phyloP scores from a whole-genome alignment of 768 basidiomycete genomes.

The Hydnomerulius pinastri region DNA sequence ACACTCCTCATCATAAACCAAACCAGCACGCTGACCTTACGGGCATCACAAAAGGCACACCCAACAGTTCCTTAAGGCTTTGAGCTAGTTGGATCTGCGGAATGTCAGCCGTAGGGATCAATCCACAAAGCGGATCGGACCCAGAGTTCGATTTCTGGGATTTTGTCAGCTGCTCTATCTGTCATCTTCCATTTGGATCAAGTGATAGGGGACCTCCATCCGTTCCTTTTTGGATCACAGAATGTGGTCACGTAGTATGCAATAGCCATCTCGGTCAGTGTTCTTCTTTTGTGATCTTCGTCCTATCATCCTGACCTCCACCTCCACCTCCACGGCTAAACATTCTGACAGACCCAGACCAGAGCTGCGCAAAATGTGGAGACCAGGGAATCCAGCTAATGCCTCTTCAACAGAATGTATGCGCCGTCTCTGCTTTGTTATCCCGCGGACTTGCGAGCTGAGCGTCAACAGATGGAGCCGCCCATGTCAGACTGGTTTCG shows the following conservation, averaged over 20 bases:
- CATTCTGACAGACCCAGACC: constrained; percentile 57
- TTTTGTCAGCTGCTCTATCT: constrained; percentile 70
- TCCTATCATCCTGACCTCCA: not conserved
- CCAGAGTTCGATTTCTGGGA: constrained; percentile 73
- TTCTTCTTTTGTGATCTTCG: not conserved
- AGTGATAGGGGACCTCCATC: constrained; percentile 50
- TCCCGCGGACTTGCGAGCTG: not conserved
- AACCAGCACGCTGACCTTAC: too few species aligned
- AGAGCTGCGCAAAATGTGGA: constrained; percentile 74
- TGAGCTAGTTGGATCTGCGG: not conserved
- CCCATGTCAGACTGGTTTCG: constrained; percentile 87
- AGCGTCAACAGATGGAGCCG: constrained; percentile 60
- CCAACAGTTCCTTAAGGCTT: not conserved
- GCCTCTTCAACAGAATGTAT: constrained; percentile 73
- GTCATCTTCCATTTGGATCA: constrained; percentile 64
- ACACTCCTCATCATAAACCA: too few species aligned
- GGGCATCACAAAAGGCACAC: too few species aligned
- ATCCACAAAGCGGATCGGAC: constrained; percentile 10
- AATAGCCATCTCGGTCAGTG: constrained; percentile 79
- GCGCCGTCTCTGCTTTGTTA: constrained; percentile 14
- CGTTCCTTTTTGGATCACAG: constrained; percentile 86
- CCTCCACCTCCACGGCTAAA: not conserved
- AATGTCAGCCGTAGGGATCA: constrained; percentile 16
- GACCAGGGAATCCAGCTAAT: constrained; percentile 63
- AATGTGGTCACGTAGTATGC: constrained; percentile 86